These are phyloP conservation scores for Xylariaceae sp. DNA, from an alignment of 2,329 filamentous ascomycete species.

Conservation along the genomic window DNA sequence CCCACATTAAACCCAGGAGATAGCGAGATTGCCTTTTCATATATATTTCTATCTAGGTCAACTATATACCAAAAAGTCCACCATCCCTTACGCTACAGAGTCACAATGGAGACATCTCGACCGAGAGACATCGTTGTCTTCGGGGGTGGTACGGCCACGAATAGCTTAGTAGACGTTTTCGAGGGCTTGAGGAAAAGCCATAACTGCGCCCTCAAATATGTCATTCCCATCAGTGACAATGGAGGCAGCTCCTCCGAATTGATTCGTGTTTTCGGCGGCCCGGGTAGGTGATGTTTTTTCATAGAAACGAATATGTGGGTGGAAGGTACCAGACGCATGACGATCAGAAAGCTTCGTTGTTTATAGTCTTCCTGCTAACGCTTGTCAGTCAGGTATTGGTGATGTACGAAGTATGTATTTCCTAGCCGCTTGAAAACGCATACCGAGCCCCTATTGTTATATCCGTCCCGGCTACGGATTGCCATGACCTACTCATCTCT, in stretches of 20 bases:
- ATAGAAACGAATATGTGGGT: too few species aligned
- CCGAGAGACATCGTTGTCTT: constrained; percentile 69
- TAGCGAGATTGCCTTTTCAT: too few species aligned
- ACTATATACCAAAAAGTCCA: too few species aligned
- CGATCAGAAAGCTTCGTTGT: too few species aligned
- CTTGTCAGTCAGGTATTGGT: constrained; percentile 33
- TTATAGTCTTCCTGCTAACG: too few species aligned
- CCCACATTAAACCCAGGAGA: too few species aligned
- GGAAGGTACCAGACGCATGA: too few species aligned
- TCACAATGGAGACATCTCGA: constrained; percentile 20
- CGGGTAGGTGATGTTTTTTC: constrained; percentile 62
- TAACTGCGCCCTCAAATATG: constrained; percentile 66
- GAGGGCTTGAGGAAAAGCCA: constrained; percentile 59
- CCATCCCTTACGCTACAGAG: too few species aligned
- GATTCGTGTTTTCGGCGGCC: constrained; percentile 90
- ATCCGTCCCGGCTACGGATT: too few species aligned
- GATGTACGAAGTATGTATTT: constrained; percentile 29
- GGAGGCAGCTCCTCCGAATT: constrained; percentile 90
- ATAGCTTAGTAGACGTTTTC: constrained; percentile 89
- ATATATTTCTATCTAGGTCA: too few species aligned
- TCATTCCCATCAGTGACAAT: constrained; percentile 95
- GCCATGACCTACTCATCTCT: too few species aligned
- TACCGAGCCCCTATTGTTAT: not conserved
- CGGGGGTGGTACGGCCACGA: constrained; percentile 90
- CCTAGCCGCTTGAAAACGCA: not conserved